A percentile compares a stretch with the other conserved stretches of the same genome.
phyloP scores from a whole-genome alignment of 169 alveolate species.

The Cystoisospora suis region DNA sequence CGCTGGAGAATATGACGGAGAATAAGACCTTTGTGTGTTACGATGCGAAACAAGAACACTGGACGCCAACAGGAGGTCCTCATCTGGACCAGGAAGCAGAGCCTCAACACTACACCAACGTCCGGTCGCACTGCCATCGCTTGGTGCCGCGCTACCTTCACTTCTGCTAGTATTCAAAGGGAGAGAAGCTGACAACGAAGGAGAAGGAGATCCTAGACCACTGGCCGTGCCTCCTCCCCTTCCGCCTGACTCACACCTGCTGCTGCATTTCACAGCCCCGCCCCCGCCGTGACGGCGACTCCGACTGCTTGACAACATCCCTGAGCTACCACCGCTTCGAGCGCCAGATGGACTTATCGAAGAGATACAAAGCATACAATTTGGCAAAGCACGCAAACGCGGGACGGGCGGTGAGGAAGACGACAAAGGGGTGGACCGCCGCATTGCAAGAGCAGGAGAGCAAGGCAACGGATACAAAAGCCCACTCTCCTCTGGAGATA shows the following conservation, averaged over 20 bases:
- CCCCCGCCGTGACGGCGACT: not conserved
- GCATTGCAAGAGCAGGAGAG: too few species aligned
- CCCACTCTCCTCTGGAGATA: too few species aligned
- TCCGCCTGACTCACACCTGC: not conserved
- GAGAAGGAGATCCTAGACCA: not conserved
- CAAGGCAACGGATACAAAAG: too few species aligned
- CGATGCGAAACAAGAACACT: not conserved
- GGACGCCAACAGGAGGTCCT: conserved; percentile 7
- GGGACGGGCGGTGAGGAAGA: too few species aligned
- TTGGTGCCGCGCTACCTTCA: conserved; percentile 9
- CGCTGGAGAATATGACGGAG: not conserved
- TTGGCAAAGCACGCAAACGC: too few species aligned
- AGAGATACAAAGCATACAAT: too few species aligned
- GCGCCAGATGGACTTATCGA: too few species aligned
- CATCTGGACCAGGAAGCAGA: conserved; percentile 5
- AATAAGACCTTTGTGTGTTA: not conserved
- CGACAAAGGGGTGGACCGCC: too few species aligned
- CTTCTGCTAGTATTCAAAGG: not conserved
- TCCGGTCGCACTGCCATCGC: conserved; percentile 24
- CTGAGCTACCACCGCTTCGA: not conserved
- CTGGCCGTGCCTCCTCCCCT: not conserved
- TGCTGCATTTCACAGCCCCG: not conserved
- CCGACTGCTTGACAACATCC: not conserved
- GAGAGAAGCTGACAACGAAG: not conserved
- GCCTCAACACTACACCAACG: conserved; percentile 10